Evolutionary conservation across 2,329 filamentous ascomycete genomes (phyloP).

Genomic region (Cytospora piceicola): DNA sequence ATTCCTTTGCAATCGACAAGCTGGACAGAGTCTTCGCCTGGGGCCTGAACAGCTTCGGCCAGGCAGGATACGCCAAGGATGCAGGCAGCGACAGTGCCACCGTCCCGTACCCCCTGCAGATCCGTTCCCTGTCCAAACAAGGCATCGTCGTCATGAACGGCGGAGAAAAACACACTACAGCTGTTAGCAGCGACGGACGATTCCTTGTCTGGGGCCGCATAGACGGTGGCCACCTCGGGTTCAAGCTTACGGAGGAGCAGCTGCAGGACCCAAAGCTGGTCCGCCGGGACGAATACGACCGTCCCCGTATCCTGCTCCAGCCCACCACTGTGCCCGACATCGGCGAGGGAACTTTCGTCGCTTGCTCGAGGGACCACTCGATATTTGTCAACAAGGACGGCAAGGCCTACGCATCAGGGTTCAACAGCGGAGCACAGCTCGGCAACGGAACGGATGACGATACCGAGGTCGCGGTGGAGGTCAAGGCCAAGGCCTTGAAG

Average conservation of each 20-base stretch:
- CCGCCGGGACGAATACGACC: conserved; percentile 58
- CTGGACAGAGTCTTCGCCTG: conserved; percentile 65
- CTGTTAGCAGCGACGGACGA: conserved; percentile 41
- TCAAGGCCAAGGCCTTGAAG: conserved; percentile 53
- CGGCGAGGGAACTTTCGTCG: conserved; percentile 49
- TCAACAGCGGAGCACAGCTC: conserved; percentile 68
- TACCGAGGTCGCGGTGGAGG: conserved; percentile 61
- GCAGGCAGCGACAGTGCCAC: conserved; percentile 63
- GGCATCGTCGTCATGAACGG: conserved; percentile 59
- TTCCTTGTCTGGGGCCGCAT: conserved; percentile 46
- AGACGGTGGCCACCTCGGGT: conserved; percentile 45
- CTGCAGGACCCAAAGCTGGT: conserved; percentile 50
- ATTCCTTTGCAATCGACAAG: conserved; percentile 65
- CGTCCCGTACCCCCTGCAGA: conserved; percentile 58
- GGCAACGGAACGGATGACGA: conserved; percentile 67
- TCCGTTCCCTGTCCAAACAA: conserved; percentile 55
- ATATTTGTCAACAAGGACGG: conserved; percentile 63
- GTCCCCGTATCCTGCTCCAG: conserved; percentile 63
- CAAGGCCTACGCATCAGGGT: conserved; percentile 69
- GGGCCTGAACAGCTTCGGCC: conserved; percentile 69
- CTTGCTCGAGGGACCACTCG: conserved; percentile 65
- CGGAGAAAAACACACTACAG: conserved; percentile 64
- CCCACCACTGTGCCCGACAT: conserved; percentile 60
- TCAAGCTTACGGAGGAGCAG: conserved; percentile 52
- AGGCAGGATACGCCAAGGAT: conserved; percentile 57